phyloP scores from a whole-genome alignment of 768 basidiomycete genomes.

The Tephrocybe rancida region DNA sequence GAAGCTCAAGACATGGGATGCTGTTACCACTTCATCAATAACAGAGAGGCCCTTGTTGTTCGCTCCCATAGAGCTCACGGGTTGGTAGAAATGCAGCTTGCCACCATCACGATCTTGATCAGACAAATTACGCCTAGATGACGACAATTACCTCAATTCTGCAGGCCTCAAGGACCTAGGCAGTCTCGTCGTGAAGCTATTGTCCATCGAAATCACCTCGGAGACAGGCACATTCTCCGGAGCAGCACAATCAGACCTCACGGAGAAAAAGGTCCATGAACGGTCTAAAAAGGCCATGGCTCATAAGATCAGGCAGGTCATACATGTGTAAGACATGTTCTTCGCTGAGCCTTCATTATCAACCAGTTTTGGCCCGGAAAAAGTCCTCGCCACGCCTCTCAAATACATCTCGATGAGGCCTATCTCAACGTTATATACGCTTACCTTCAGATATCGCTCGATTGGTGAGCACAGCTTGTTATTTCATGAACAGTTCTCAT shows the following conservation, averaged over 20 bases:
- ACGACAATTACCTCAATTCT: slow-evolving; percentile 21
- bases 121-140: slow-evolving; percentile 20
- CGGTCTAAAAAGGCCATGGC: slow-evolving; percentile 14
- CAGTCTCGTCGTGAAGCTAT: slow-evolving; percentile 16
- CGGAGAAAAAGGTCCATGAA: slow-evolving; percentile 22
- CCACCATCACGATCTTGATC: not conserved
- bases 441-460: slow-evolving; percentile 20
- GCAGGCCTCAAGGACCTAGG: slow-evolving; percentile 14
- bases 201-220: not conserved
- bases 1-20: not conserved
- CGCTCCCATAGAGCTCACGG: slow-evolving; percentile 13
- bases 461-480: slow-evolving; percentile 12
- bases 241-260: not conserved
- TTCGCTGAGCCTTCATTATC: not conserved
- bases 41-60: slow-evolving; percentile 12
- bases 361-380: slow-evolving; percentile 4
- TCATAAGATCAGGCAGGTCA: slow-evolving; percentile 27
- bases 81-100: slow-evolving; percentile 3
- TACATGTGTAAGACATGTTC: not conserved
- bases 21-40: not conserved
- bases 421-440: not conserved
- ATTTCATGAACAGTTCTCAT: not conserved
- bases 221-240: not conserved
- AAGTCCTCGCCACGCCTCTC: not conserved
- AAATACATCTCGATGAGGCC: not conserved